Conservation (phyloP, 2,329 filamentous ascomycete species). For the Colletotrichum liriopes region DNA sequence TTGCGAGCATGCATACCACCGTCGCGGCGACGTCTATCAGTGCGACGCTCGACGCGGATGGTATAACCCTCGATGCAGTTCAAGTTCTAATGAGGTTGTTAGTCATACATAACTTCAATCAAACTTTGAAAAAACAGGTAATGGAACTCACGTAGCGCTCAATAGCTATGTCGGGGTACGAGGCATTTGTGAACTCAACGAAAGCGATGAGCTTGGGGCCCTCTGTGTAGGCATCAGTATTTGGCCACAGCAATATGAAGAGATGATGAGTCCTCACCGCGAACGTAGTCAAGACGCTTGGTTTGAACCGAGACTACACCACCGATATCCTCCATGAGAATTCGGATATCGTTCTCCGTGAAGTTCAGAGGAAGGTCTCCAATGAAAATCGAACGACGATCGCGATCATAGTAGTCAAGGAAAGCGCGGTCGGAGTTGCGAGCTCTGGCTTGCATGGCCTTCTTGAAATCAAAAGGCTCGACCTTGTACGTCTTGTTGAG, state of each 20-base stretch:
- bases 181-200: conserved; percentile 57
- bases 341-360: conserved; percentile 54
- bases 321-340: conserved; percentile 57
- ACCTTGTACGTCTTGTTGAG: conserved; percentile 52
- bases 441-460: conserved; percentile 38
- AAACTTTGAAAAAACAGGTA: not conserved
- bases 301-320: conserved; percentile 53
- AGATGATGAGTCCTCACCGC: conserved; percentile 6
- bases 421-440: conserved; percentile 44
- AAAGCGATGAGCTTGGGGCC: conserved; percentile 51
- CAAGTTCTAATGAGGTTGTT: conserved; percentile 50
- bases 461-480: conserved; percentile 50
- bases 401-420: conserved; percentile 58
- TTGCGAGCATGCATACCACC: not conserved
- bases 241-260: not conserved
- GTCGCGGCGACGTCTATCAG: conserved; percentile 27
- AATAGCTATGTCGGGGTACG: conserved; percentile 56
- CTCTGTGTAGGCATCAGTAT: conserved; percentile 23
- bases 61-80: conserved; percentile 50
- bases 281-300: conserved; percentile 36
- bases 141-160: conserved; percentile 50
- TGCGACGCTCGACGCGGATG: conserved; percentile 55
- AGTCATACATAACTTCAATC: not conserved
- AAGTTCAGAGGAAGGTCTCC: conserved; percentile 60
- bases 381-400: conserved; percentile 64